A percentile compares a stretch with the other conserved stretches of the same genome.
Conservation (phyloP, 1,284 basidiomycete species). For the Amylostereum chailletii region DNA sequence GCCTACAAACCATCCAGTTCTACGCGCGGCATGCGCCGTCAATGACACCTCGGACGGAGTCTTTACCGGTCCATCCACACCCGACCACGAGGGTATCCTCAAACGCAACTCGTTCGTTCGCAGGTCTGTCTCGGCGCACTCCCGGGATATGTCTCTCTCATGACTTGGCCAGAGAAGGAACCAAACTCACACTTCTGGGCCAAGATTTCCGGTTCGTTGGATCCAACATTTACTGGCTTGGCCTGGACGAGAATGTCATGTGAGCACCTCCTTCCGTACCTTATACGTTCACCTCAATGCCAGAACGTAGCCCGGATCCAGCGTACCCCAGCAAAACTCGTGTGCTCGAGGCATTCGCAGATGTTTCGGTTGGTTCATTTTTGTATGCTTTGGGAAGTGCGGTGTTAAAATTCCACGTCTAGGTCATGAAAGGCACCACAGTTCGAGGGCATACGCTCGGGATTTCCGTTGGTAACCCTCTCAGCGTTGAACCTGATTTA, state of each 20-base stretch:
- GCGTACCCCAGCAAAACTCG: conserved; percentile 20
- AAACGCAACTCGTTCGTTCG: not conserved
- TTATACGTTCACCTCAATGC: not conserved
- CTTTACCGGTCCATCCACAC: not conserved
- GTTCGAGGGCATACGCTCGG: conserved; percentile 26
- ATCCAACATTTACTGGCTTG: conserved; percentile 24
- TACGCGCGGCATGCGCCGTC: not conserved
- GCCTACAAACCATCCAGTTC: not conserved
- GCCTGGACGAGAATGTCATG: conserved; percentile 17
- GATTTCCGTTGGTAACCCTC: conserved; percentile 22
- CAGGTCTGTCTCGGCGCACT: not conserved
- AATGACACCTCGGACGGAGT: not conserved
- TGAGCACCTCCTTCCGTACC: not conserved
- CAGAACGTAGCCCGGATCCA: conserved; percentile 13
- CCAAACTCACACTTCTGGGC: not conserved
- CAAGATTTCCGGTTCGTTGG: conserved; percentile 5
- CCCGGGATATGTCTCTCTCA: too few species aligned
- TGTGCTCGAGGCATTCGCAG: conserved; percentile 16
- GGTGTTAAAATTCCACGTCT: not conserved
- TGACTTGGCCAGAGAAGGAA: not conserved
- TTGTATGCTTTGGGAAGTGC: not conserved
- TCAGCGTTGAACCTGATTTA: conserved; percentile 22
- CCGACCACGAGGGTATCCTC: not conserved
- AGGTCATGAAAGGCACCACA: conserved; percentile 24
- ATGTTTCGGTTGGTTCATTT: conserved; percentile 7